Conservation (phyloP, 2,329 filamentous ascomycete species). For the Chaetomiaceae sp. region DNA sequence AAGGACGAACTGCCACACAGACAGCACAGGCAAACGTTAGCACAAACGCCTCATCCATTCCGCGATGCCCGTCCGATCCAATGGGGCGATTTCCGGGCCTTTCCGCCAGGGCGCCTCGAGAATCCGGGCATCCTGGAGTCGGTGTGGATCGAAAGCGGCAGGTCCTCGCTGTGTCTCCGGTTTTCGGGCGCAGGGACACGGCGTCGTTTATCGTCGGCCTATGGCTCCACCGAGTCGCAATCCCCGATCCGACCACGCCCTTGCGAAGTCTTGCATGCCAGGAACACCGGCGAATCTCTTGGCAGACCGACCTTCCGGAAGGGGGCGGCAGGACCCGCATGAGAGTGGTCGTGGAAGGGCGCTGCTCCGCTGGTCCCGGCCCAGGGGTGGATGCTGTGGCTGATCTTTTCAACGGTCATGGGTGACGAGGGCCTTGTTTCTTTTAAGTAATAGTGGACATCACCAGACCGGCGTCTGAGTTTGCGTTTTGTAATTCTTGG, state of each 20-base stretch:
- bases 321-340: not conserved
- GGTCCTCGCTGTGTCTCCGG: conserved; percentile 4
- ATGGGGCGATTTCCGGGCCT: not conserved
- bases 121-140: not conserved
- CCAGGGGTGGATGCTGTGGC: not conserved
- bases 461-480: conserved; percentile 14
- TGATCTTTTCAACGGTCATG: not conserved
- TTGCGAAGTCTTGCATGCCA: not conserved
- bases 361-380: not conserved
- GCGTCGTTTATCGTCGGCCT: conserved; percentile 17
- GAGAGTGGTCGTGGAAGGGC: not conserved
- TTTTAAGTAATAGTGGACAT: conserved; percentile 20
- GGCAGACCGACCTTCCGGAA: conserved; percentile 11
- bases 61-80: not conserved
- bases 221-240: conserved; percentile 7
- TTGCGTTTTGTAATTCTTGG: conserved; percentile 16
- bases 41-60: not conserved
- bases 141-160: conserved; percentile 6
- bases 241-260: conserved; percentile 4
- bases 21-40: not conserved
- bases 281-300: not conserved
- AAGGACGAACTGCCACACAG: not conserved
- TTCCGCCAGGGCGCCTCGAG: not conserved
- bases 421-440: conserved; percentile 8
- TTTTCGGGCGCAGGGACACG: conserved; percentile 6